Evolutionary conservation across 768 basidiomycete genomes (phyloP).

Genomic region (Boletales sp.): DNA sequence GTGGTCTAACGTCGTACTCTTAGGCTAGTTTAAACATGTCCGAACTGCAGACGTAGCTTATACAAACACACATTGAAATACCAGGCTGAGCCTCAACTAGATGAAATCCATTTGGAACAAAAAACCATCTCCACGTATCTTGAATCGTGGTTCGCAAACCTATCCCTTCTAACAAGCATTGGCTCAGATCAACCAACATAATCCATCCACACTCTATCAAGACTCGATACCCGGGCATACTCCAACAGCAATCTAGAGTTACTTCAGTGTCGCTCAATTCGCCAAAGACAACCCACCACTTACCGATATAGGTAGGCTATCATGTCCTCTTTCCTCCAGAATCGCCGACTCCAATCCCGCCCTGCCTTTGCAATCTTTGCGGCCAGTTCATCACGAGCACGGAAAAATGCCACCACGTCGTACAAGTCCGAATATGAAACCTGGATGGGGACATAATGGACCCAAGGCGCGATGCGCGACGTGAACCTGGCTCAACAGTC

Average conservation of each 20-base stretch:
- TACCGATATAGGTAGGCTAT: slow-evolving; percentile 46
- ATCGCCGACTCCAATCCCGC: slow-evolving; percentile 50
- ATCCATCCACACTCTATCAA: background rate
- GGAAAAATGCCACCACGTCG: slow-evolving; percentile 72
- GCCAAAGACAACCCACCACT: background rate
- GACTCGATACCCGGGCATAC: background rate
- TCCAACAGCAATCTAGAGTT: background rate
- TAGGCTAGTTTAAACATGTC: no score
- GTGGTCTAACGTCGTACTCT: no score
- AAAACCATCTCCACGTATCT: no score
- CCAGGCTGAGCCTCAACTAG: no score
- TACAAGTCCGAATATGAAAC: slow-evolving; percentile 64
- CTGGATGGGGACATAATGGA: slow-evolving; percentile 72
- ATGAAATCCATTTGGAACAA: no score
- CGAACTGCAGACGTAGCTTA: no score
- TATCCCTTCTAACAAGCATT: no score
- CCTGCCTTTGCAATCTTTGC: slow-evolving; percentile 54
- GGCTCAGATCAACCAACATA: background rate
- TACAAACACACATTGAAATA: no score
- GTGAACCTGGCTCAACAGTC: slow-evolving; percentile 35
- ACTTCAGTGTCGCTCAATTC: background rate
- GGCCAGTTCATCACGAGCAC: slow-evolving; percentile 60
- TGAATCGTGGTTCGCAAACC: no score
- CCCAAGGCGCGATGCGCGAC: slow-evolving; percentile 61
- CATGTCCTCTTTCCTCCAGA: slow-evolving; percentile 62